A percentile compares a stretch with the other conserved stretches of the same genome.
Conservation (phyloP, 208 protist species). For the Leishmania lainsoni region DNA sequence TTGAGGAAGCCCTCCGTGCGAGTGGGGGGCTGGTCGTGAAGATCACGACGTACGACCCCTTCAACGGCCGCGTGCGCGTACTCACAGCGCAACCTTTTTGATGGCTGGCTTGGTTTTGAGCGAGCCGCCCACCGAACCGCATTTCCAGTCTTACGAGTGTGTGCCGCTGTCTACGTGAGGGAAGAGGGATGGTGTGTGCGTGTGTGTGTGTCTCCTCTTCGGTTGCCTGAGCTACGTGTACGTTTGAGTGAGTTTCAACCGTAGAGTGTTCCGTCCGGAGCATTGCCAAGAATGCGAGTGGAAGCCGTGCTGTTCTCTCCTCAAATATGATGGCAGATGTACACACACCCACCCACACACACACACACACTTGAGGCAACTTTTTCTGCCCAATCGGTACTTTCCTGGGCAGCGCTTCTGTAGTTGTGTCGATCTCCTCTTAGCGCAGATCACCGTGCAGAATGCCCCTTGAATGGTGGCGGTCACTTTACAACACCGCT, state of each 20-base stretch:
- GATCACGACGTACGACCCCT: slow-evolving; percentile 62
- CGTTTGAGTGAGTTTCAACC: neutral
- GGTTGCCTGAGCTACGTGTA: neutral
- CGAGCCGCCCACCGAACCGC: neutral
- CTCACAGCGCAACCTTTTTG: slow-evolving; percentile 28
- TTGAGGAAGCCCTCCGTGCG: slow-evolving; percentile 33
- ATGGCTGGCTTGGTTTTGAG: neutral
- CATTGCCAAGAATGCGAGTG: neutral
- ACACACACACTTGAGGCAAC: neutral
- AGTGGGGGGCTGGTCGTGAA: slow-evolving; percentile 25
- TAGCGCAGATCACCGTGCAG: neutral
- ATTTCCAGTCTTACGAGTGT: neutral
- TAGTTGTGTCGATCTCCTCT: neutral
- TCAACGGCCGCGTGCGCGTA: slow-evolving; percentile 40
- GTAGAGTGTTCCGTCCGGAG: neutral
- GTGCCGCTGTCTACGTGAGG: neutral
- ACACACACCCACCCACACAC: neutral
- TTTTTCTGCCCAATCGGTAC: neutral
- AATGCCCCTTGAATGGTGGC: neutral
- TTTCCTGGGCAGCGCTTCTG: neutral
- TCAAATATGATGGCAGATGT: neutral
- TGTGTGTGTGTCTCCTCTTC: neutral
- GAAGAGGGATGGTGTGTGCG: neutral
- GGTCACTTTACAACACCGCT: neutral
- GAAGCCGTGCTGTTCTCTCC: neutral